Evolutionary conservation across 441 rosid genomes (phyloP).

Genomic region (Eutrema salsugineum): DNA sequence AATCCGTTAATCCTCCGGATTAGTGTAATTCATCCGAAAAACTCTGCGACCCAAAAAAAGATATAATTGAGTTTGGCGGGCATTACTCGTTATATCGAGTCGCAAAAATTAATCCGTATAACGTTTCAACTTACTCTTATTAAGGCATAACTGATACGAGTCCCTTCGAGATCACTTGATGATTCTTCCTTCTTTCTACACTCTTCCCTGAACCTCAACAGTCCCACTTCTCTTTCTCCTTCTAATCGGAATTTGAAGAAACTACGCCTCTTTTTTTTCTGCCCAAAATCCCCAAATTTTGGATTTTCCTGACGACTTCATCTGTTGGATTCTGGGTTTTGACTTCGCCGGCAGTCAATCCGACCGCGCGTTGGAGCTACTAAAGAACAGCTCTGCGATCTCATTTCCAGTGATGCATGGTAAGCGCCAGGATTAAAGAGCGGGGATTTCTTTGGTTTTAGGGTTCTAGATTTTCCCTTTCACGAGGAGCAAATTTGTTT

Average conservation of each 20-base stretch:
- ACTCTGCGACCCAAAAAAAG: not conserved
- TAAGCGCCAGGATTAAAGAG: not conserved
- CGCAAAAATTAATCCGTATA: not conserved
- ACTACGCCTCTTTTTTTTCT: not conserved
- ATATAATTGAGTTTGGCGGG: not conserved
- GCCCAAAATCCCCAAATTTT: not conserved
- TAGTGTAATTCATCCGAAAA: too few relatives aligned
- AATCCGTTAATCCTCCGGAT: too few relatives aligned
- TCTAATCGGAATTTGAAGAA: not conserved
- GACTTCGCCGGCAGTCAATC: not conserved
- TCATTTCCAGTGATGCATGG: conserved; percentile 12
- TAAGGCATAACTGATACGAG: not conserved
- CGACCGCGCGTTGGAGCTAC: not conserved
- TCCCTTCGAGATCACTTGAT: not conserved
- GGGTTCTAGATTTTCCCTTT: conserved; percentile 1
- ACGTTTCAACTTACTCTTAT: not conserved
- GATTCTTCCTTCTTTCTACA: not conserved
- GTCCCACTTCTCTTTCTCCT: not conserved
- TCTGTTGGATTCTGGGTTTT: not conserved
- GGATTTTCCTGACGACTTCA: not conserved
- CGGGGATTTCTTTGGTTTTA: not conserved
- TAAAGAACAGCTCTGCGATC: not conserved
- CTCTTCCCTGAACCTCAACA: not conserved
- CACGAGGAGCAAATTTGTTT: not conserved
- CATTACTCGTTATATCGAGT: not conserved